phyloP scores from a whole-genome alignment of 768 basidiomycete species.

The Imleria badia region DNA sequence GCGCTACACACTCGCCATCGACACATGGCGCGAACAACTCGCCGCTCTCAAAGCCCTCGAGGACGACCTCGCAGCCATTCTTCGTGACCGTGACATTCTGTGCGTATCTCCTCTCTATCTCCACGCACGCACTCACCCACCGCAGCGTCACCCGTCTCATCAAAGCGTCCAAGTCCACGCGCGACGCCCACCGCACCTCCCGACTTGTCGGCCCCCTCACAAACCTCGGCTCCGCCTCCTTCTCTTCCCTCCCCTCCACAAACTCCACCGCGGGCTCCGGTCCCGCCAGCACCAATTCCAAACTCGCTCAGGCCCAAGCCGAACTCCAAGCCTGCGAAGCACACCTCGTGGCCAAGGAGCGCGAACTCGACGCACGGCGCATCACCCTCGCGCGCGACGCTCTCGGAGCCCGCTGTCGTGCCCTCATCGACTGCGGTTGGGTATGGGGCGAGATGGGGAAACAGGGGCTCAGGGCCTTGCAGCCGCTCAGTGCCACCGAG shows the following conservation, averaged over 20 bases:
- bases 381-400: conserved; percentile 58
- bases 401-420: conserved; percentile 58
- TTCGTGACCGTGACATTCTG: conserved; percentile 78
- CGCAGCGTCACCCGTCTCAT: conserved; percentile 73
- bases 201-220: conserved; percentile 13
- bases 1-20: conserved; percentile 57
- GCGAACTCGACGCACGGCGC: conserved; percentile 53
- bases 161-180: conserved; percentile 65
- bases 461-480: conserved; percentile 45
- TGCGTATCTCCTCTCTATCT: conserved; percentile 37
- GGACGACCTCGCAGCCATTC: conserved; percentile 67
- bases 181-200: conserved; percentile 38
- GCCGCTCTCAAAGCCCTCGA: conserved; percentile 62
- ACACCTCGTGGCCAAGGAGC: conserved; percentile 69
- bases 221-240: conserved; percentile 42
- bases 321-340: conserved; percentile 74
- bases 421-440: conserved; percentile 68
- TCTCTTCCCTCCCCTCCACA: conserved; percentile 40
- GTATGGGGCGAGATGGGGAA: conserved; percentile 68
- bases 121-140: neutral
- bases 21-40: conserved; percentile 65
- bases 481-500: conserved; percentile 10
- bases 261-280: conserved; percentile 20
- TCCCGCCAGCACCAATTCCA: conserved; percentile 32
- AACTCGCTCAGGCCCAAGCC: conserved; percentile 62